Conservation (phyloP, 2,329 filamentous ascomycete genomes). For the Endoconidiophora polonica region DNA sequence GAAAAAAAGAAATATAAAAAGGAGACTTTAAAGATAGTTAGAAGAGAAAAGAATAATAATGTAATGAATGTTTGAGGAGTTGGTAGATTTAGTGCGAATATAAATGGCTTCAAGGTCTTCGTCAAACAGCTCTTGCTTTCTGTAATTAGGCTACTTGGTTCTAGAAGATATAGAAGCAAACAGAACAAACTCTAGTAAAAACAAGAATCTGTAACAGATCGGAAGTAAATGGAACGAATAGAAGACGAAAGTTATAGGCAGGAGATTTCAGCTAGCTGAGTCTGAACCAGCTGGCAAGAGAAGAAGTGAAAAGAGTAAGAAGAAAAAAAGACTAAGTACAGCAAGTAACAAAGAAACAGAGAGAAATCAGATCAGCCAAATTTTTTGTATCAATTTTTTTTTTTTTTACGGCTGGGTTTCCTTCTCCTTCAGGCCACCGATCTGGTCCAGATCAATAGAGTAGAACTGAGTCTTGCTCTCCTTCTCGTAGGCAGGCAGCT, state of each 20-base stretch:
- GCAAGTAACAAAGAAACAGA: slow-evolving; percentile 2
- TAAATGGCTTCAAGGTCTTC: too few species aligned
- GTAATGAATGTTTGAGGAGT: neutral
- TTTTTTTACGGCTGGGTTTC: slow-evolving; percentile 24
- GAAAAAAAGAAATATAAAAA: slow-evolving; percentile 7
- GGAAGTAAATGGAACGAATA: neutral
- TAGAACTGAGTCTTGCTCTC: slow-evolving; percentile 68
- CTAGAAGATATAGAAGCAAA: too few species aligned
- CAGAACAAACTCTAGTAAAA: slow-evolving; percentile 6
- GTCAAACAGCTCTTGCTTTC: too few species aligned
- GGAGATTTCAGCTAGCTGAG: neutral
- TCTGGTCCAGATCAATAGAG: slow-evolving; percentile 83
- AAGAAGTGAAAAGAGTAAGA: neutral
- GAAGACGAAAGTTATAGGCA: neutral
- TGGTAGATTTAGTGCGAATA: too few species aligned
- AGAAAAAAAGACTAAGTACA: slow-evolving; percentile 1
- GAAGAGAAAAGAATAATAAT: slow-evolving; percentile 9
- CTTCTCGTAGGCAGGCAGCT: slow-evolving; percentile 79
- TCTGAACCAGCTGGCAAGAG: neutral
- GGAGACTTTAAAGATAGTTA: slow-evolving; percentile 6
- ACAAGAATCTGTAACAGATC: slow-evolving; percentile 1
- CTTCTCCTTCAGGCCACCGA: slow-evolving; percentile 91
- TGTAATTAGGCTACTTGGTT: too few species aligned
- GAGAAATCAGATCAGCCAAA: neutral
- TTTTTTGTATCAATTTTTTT: neutral